phyloP scores from a whole-genome alignment of 225 moss, liverwort and hornwort species.

The Lunularia cruciata region DNA sequence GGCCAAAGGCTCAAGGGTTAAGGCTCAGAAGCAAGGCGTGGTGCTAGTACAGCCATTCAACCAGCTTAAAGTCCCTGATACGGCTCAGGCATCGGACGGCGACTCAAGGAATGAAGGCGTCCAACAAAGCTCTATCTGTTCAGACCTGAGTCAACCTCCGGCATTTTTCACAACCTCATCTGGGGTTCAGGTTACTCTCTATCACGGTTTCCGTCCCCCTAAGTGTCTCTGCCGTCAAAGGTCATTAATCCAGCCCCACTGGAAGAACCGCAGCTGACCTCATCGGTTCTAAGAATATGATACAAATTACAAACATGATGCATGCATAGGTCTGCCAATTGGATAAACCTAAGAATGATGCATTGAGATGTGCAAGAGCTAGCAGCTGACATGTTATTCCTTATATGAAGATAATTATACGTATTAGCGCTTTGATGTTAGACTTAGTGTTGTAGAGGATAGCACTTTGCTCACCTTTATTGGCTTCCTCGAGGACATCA shows the following conservation, averaged over 20 bases:
- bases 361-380: too few species aligned
- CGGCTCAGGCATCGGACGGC: not conserved
- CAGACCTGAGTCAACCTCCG: constrained; percentile 57
- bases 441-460: too few species aligned
- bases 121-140: constrained; percentile 48
- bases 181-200: constrained; percentile 60
- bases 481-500: too few species aligned
- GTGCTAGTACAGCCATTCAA: constrained; percentile 55
- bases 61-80: constrained; percentile 33
- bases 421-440: too few species aligned
- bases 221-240: not conserved
- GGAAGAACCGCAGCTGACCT: too few species aligned
- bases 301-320: too few species aligned
- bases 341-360: too few species aligned
- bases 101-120: constrained; percentile 32
- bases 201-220: not conserved
- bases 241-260: not conserved
- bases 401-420: too few species aligned
- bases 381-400: too few species aligned
- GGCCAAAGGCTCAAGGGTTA: constrained; percentile 54
- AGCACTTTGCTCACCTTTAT: too few species aligned
- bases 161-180: constrained; percentile 52
- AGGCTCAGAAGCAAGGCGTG: constrained; percentile 42
- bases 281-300: too few species aligned
- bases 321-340: too few species aligned